Evolutionary conservation across 306 rosid genomes (phyloP).

Genomic region (Cucurbita moschata): DNA sequence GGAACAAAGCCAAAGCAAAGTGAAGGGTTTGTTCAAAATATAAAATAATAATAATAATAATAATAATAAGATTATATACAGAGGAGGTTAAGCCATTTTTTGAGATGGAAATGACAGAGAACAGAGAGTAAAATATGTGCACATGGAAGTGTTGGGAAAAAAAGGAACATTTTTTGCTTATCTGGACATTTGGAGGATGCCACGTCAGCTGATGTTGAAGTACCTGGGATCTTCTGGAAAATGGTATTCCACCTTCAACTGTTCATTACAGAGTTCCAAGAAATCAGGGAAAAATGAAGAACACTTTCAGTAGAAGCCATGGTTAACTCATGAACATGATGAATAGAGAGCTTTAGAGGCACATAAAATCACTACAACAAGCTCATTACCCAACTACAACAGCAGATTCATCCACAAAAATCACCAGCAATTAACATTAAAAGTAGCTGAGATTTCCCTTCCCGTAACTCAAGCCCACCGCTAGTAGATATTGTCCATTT

Average conservation of each 20-base stretch:
- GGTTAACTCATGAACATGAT: neutral
- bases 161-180: neutral
- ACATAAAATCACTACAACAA: neutral
- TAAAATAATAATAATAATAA: neutral
- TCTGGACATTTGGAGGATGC: neutral
- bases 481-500: too few relatives aligned
- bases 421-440: too few relatives aligned
- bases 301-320: conserved; percentile 8
- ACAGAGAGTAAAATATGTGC: neutral
- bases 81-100: conserved; percentile 2
- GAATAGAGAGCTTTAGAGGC: neutral
- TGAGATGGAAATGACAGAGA: neutral
- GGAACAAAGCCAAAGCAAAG: neutral
- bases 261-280: conserved; percentile 24
- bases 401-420: neutral
- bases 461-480: too few relatives aligned
- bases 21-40: neutral
- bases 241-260: conserved; percentile 93
- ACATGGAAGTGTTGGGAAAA: neutral
- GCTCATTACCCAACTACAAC: neutral
- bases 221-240: conserved; percentile 95
- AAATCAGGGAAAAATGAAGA: neutral
- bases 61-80: neutral
- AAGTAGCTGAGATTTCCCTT: too few relatives aligned
- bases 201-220: conserved; percentile 60